Base-by-base conservation (phyloP, 106 monocot species). In the Dendrobium huoshanense region DNA sequence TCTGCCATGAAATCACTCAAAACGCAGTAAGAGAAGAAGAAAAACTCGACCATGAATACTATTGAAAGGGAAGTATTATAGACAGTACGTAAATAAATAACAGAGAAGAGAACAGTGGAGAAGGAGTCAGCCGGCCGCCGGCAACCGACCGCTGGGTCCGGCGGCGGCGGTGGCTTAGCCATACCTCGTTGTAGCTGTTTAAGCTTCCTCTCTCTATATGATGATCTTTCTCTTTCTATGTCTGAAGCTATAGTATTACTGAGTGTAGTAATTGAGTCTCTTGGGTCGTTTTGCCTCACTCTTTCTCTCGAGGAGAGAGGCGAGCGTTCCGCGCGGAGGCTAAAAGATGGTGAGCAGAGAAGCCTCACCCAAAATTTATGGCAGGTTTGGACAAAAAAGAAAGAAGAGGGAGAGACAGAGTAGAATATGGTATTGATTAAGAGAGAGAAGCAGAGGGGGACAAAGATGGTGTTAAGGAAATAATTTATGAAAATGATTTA, bases 301-400 rank as follows among this genome's bases (percentile, higher is more conserved):
- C 40, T 44, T 44, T 76, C 76, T 76, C 75, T 47, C 10, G 48
- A n/a, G 49, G 8, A 27, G 51, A 9, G 4, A 48, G 25, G 76
- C 76, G 49, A 49, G 47, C 11, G 76, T 49, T 49, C 76, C 49
- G 49, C 76, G 49, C 25, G 76, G 76, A 76, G 48, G 76, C 76
- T 45, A 20, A 76, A 76, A 76, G 76, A 76, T 49, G 76, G 25
- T 76, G 76, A 76, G 76, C 13, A 49, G 76, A 76, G 47, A 19
- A 4, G 25, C 76, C 22, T 24, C 27, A 25, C 11, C 42, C 27
- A 16, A 16, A 49, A 76, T 76, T 76, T 76, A 76, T 51, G 45
- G 48, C 49, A 47, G 47, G 18, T 48, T 25, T 20, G 22, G 45
- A 27, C 25, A 49, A 76, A 49, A 76, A 25, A 27, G 48, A 76